phyloP scores from a whole-genome alignment of 2,329 filamentous ascomycete species.

The Dothistroma septosporum region DNA sequence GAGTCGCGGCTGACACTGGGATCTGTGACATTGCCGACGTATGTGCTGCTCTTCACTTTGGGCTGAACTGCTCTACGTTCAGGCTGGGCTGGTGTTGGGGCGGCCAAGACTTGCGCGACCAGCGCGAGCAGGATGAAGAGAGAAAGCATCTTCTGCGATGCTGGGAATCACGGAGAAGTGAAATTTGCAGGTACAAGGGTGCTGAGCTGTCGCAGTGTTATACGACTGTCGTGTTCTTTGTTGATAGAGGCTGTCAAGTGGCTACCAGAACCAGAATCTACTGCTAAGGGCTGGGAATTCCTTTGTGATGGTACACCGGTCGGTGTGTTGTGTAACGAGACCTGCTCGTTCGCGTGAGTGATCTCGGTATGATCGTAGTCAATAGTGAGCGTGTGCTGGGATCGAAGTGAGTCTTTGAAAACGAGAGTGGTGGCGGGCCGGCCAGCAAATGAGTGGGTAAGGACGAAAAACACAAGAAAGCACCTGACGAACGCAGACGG shows the following conservation, averaged over 20 bases:
- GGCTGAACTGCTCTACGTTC: conserved; percentile 10
- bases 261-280: background rate
- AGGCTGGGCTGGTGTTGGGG: conserved; percentile 5
- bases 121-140: conserved; percentile 5
- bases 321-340: background rate
- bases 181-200: background rate
- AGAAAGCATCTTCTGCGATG: background rate
- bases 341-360: background rate
- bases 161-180: background rate
- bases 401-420: background rate
- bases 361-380: background rate
- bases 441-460: background rate
- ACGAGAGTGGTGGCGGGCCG: background rate
- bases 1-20: conserved; percentile 25
- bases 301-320: background rate
- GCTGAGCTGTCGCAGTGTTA: background rate
- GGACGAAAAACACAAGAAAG: background rate
- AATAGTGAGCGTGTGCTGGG: background rate
- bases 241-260: background rate
- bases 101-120: conserved; percentile 12
- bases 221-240: background rate
- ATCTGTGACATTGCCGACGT: conserved; percentile 24
- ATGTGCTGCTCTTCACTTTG: conserved; percentile 14
- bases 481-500: background rate
- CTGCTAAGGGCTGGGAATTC: background rate